phyloP scores from a whole-genome alignment of 306 rosid genomes.

The Gynostemma pentaphyllum region DNA sequence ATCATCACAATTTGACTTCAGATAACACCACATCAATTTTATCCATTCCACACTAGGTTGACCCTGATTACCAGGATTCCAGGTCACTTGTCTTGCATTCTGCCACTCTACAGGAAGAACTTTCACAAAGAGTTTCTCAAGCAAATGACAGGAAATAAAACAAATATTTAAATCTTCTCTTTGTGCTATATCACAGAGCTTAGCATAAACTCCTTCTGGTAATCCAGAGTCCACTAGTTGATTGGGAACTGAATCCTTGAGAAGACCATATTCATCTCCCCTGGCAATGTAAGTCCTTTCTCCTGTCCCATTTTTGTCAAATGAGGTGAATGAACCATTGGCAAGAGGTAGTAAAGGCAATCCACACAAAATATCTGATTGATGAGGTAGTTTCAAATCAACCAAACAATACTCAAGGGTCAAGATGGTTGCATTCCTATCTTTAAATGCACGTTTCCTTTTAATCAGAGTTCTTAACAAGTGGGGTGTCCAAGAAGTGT shows the following conservation, averaged over 20 bases:
- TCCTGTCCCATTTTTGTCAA: conserved; percentile 66
- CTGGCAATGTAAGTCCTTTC: conserved; percentile 82
- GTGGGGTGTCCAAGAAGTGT: conserved; percentile 79
- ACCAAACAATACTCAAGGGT: conserved; percentile 89
- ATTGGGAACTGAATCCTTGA: conserved; percentile 71
- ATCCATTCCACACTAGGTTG: conserved; percentile 94
- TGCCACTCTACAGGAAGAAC: conserved; percentile 91
- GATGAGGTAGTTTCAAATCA: conserved; percentile 56
- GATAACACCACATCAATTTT: conserved; percentile 80
- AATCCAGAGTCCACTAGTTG: conserved; percentile 55
- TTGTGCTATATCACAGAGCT: conserved; percentile 65
- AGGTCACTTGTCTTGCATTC: conserved; percentile 61
- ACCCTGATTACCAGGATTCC: conserved; percentile 74
- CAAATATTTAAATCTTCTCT: conserved; percentile 59
- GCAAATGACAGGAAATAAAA: conserved; percentile 70
- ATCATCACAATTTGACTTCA: conserved; percentile 68
- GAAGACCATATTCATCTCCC: conserved; percentile 79
- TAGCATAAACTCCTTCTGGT: conserved; percentile 59
- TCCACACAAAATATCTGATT: conserved; percentile 56
- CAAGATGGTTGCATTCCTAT: conserved; percentile 64
- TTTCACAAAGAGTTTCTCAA: conserved; percentile 74
- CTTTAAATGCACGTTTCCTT: conserved; percentile 80
- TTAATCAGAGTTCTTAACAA: conserved; percentile 67
- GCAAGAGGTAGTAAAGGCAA: conserved; percentile 83
- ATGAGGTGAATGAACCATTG: conserved; percentile 60